These are phyloP conservation scores for Chaetomiaceae sp. DNA, from an alignment of 2,329 filamentous ascomycete genomes.

Conservation along the genomic window DNA sequence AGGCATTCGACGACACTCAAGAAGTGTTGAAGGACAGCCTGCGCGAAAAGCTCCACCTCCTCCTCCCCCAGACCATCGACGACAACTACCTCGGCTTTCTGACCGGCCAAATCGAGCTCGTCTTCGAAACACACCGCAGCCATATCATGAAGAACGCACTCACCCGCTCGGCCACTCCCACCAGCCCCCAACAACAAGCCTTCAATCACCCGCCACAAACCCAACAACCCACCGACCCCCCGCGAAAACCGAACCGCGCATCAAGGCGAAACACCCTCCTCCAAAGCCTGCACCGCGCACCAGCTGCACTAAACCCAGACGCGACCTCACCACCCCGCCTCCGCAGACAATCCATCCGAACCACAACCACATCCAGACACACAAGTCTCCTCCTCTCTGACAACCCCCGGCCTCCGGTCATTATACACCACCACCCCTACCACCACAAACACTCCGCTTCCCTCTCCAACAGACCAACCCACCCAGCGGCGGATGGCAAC, in stretches of 20 bases:
- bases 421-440: not conserved
- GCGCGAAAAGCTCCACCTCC: conserved; percentile 21
- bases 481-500: no score
- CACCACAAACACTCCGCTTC: no score
- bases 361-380: not conserved
- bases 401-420: no score
- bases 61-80: conserved; percentile 19
- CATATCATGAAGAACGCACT: conserved; percentile 20
- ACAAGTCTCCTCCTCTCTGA: no score
- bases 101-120: conserved; percentile 22
- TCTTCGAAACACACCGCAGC: conserved; percentile 24
- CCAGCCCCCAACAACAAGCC: not conserved
- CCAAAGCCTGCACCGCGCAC: conserved; percentile 8
- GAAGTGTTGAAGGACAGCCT: conserved; percentile 20
- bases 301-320: not conserved
- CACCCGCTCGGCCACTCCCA: not conserved
- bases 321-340: not conserved
- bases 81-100: conserved; percentile 23
- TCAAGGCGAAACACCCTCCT: conserved; percentile 20
- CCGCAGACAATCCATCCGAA: not conserved
- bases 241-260: conserved; percentile 11
- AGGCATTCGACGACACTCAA: conserved; percentile 21
- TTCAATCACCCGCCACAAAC: not conserved
- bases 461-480: no score
- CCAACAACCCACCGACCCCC: not conserved